Base-by-base conservation (phyloP, 495 filamentous ascomycete species). In the Opeltia flavorubescens region DNA sequence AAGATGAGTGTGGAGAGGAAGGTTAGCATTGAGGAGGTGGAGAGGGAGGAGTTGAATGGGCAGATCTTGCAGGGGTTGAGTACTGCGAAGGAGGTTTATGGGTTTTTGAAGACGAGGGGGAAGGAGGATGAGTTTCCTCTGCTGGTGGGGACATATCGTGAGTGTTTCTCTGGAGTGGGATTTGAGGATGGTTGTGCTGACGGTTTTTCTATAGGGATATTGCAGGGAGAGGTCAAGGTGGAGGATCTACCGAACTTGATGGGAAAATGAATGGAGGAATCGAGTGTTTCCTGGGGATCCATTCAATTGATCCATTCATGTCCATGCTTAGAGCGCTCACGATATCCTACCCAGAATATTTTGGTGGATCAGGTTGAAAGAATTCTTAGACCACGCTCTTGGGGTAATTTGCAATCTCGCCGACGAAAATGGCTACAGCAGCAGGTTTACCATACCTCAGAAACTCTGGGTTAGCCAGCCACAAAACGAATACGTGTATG, bases 1-100 rank as follows among this genome's bases (percentile, higher is more conserved):
- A 93, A 83, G 75, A 77, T 89, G 67, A 81, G 81, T 12, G 75
- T 94, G 25, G 75, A 91, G 74, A 74, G 80, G 53, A 80, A 81
- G 30, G 72, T 85, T 47, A 72, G 76, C 31, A 83, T 99, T 36
- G 79, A 81, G 48, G 85, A 95, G 67, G 74, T 99, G 48, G 93
- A 96, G 74, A 71, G 75, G 59, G 71, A 72, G 33, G 88, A 94
- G 64, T 70, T 99, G 50, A 99, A 99, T 60, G 93, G 93, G 27
- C 93, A 99, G 73, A 95, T 88, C 68, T 66, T 99, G 52, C 93
- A 96, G 63, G 93, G 93, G 15, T 95, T 85, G 5, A 79, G 80
- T 57, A 99, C 93, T 29, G 84, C 91, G 17, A 75, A 75, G 39
- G 93, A 99, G 60, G 89, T 99, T 15, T 82, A 89, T 67, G 73